Conservation (phyloP, 352 stramenopile genomes). For the Phytopythium mirpurense region DNA sequence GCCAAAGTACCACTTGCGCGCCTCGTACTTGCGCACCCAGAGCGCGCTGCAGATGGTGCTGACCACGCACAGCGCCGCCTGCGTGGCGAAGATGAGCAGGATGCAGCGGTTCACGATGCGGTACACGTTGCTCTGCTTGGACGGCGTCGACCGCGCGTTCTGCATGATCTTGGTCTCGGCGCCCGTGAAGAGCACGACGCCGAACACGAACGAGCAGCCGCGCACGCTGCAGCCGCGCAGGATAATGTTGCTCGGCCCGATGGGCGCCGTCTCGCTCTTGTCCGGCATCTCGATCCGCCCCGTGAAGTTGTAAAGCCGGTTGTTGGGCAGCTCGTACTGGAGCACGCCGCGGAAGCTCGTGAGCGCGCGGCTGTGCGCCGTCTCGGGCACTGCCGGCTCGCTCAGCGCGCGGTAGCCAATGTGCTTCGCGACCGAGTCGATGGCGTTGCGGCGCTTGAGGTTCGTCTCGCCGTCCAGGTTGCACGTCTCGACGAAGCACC, state of each 20-base stretch:
- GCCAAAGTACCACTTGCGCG: conserved; percentile 46
- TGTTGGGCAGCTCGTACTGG: conserved; percentile 81
- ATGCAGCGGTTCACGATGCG: conserved; percentile 67
- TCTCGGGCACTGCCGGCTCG: conserved; percentile 32
- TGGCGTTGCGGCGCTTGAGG: conserved; percentile 76
- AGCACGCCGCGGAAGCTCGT: conserved; percentile 34
- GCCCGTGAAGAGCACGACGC: conserved; percentile 88
- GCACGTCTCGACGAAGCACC: conserved; percentile 91
- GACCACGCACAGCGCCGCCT: conserved; percentile 54
- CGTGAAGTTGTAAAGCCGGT: conserved; percentile 67
- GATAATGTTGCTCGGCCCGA: conserved; percentile 75
- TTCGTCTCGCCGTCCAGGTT: conserved; percentile 95
- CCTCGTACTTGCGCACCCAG: conserved; percentile 36
- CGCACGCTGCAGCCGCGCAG: conserved; percentile 74
- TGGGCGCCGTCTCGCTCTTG: conserved; percentile 30
- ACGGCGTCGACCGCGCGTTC: conserved; percentile 55
- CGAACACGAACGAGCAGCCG: conserved; percentile 50
- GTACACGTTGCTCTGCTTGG: conserved; percentile 74
- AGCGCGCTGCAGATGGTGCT: conserved; percentile 54
- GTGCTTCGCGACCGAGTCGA: conserved; percentile 47
- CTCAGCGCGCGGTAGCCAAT: conserved; percentile 59
- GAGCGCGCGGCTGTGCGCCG: conserved; percentile 30
- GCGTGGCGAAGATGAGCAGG: conserved; percentile 59
- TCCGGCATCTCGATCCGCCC: conserved; percentile 34
- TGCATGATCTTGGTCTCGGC: conserved; percentile 87